phyloP scores from a whole-genome alignment of 2,329 filamentous ascomycete species.

The Macrophomina tecta region DNA sequence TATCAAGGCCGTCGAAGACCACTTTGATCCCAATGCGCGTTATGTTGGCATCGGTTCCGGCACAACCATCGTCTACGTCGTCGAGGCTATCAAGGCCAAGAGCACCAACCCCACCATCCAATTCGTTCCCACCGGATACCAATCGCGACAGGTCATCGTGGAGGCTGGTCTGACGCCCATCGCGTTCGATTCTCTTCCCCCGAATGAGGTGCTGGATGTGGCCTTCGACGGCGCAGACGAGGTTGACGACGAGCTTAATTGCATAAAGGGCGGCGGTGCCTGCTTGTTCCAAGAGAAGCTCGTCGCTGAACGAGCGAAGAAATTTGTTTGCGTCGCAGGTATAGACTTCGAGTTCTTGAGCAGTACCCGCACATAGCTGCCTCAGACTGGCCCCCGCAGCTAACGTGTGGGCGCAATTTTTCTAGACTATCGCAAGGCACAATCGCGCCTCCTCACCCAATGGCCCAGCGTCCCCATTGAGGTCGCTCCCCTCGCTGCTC shows the following conservation, averaged over 20 bases:
- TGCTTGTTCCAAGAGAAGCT: constrained; percentile 98
- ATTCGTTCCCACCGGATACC: constrained; percentile 92
- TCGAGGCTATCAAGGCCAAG: constrained; percentile 71
- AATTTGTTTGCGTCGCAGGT: constrained; percentile 88
- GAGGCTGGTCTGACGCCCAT: constrained; percentile 77
- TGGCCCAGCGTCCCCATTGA: constrained; percentile 94
- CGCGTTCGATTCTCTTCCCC: constrained; percentile 76
- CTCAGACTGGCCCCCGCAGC: not conserved
- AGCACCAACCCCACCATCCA: constrained; percentile 63
- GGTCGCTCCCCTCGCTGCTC: constrained; percentile 83
- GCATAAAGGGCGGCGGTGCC: constrained; percentile 97
- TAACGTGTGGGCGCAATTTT: not conserved
- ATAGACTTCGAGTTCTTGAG: constrained; percentile 36
- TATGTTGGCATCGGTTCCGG: constrained; percentile 82
- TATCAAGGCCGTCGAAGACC: constrained; percentile 72
- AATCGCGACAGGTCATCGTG: constrained; percentile 86
- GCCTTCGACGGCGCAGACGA: constrained; percentile 97
- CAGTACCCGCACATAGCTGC: not conserved
- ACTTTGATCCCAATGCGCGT: constrained; percentile 67
- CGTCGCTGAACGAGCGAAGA: constrained; percentile 81
- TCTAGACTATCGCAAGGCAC: constrained; percentile 87
- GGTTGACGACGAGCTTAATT: constrained; percentile 91
- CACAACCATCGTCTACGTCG: constrained; percentile 82
- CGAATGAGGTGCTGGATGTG: constrained; percentile 74
- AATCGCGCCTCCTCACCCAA: constrained; percentile 71